A percentile compares a stretch with the other conserved stretches of the same genome.
phyloP scores from a whole-genome alignment of 164 flowering plant genomes.

The Macadamia tetraphylla region DNA sequence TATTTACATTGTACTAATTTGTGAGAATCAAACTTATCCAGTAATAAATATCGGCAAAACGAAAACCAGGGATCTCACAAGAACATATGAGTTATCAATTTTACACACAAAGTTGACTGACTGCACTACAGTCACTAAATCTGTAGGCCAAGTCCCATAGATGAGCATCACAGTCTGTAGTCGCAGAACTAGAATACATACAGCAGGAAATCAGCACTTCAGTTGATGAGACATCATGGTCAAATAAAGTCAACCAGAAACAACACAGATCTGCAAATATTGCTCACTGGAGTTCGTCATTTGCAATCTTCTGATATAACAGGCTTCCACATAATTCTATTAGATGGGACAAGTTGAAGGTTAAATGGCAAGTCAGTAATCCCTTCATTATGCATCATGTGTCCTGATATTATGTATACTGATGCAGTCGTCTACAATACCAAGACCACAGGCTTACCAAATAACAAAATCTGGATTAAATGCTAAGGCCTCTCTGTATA shows the following conservation, averaged over 20 bases:
- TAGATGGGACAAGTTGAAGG: background rate
- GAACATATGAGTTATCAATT: background rate
- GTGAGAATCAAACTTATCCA: slow-evolving; percentile 3
- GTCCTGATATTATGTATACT: background rate
- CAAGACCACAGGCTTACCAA: slow-evolving; percentile 7
- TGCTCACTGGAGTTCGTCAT: background rate
- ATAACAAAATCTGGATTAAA: slow-evolving; percentile 62
- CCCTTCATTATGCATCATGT: background rate
- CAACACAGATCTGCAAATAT: no score
- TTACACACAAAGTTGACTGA: no score
- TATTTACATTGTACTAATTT: background rate
- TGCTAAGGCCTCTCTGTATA: slow-evolving; percentile 68
- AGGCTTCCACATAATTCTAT: background rate
- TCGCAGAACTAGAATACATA: no score
- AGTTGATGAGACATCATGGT: no score
- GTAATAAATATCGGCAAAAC: background rate
- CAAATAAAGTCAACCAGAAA: background rate
- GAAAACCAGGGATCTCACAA: background rate
- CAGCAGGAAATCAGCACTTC: no score
- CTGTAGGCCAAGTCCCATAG: no score
- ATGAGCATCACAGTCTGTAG: no score
- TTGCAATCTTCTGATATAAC: background rate
- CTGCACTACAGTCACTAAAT: no score
- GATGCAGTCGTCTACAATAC: background rate
- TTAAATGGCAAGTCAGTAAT: background rate